phyloP scores from a whole-genome alignment of 768 basidiomycete genomes.

The Vishniacozyma victoriae region DNA sequence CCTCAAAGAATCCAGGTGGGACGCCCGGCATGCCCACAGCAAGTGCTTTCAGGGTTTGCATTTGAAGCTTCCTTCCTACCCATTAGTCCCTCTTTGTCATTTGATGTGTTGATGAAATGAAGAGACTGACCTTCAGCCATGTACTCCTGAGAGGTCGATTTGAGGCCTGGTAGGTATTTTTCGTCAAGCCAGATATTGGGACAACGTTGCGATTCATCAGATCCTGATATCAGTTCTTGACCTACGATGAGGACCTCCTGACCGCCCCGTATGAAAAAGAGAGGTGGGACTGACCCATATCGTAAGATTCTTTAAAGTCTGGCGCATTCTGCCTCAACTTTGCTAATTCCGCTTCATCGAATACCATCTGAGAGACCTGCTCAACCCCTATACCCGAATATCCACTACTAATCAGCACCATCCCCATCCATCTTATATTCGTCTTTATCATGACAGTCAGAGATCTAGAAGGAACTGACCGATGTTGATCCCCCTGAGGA shows the following conservation, averaged over 20 bases:
- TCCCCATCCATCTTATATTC: neutral
- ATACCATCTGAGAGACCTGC: slow-evolving; percentile 30
- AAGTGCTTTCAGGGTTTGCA: slow-evolving; percentile 18
- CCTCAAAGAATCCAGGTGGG: slow-evolving; percentile 23
- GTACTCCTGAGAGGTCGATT: slow-evolving; percentile 1
- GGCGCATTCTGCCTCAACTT: slow-evolving; percentile 6
- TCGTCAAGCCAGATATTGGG: slow-evolving; percentile 17
- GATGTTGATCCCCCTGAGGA: slow-evolving; percentile 12
- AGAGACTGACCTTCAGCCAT: slow-evolving; percentile 19
- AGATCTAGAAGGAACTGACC: slow-evolving; percentile 5
- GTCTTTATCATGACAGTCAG: neutral
- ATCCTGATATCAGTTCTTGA: neutral
- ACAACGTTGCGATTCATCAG: slow-evolving; percentile 2
- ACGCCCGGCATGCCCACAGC: slow-evolving; percentile 31
- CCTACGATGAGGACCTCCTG: neutral
- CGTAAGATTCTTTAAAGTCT: slow-evolving; percentile 12
- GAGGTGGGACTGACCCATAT: slow-evolving; percentile 11
- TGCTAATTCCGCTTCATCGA: slow-evolving; percentile 15
- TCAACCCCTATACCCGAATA: slow-evolving; percentile 32
- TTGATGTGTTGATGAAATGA: too few relatives aligned
- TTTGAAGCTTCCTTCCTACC: slow-evolving; percentile 12
- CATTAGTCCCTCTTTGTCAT: too few relatives aligned
- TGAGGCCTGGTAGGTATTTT: slow-evolving; percentile 13
- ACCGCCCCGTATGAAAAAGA: neutral
- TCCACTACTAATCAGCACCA: slow-evolving; percentile 4